Conservation (phyloP, 2,329 filamentous ascomycete species). For the Ascochyta pisi region DNA sequence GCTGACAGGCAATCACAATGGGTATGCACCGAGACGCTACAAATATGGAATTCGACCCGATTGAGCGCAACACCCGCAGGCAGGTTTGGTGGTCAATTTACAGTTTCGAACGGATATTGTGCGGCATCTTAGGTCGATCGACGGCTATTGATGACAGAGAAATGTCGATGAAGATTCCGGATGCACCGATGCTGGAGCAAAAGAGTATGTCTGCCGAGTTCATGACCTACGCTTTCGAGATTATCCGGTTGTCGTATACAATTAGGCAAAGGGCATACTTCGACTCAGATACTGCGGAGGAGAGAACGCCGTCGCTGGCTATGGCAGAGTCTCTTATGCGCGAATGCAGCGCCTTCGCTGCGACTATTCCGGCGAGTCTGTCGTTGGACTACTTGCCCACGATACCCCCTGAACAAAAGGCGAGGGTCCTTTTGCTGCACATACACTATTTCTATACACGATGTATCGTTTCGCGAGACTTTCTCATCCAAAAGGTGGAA, state of each 20-base stretch:
- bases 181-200: constrained; percentile 27
- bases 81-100: constrained; percentile 40
- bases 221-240: constrained; percentile 18
- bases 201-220: constrained; percentile 25
- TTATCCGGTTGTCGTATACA: constrained; percentile 28
- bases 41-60: constrained; percentile 47
- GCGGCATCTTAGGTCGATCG: constrained; percentile 35
- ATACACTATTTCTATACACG: constrained; percentile 34
- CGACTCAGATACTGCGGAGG: constrained; percentile 26
- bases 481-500: constrained; percentile 34
- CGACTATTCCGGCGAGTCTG: constrained; percentile 21
- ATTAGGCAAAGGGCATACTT: constrained; percentile 35
- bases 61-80: constrained; percentile 36
- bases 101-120: constrained; percentile 35
- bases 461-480: constrained; percentile 35
- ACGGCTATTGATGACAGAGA: constrained; percentile 37
- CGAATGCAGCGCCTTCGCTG: constrained; percentile 29
- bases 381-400: constrained; percentile 17
- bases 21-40: constrained; percentile 54
- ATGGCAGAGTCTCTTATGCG: constrained; percentile 28
- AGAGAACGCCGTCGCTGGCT: constrained; percentile 27
- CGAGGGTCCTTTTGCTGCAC: constrained; percentile 28
- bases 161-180: constrained; percentile 29
- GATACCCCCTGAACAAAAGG: constrained; percentile 19
- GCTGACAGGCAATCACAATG: constrained; percentile 48